Evolutionary conservation across 345 rosid species (phyloP).

Genomic region (Lumnitzera littorea): DNA sequence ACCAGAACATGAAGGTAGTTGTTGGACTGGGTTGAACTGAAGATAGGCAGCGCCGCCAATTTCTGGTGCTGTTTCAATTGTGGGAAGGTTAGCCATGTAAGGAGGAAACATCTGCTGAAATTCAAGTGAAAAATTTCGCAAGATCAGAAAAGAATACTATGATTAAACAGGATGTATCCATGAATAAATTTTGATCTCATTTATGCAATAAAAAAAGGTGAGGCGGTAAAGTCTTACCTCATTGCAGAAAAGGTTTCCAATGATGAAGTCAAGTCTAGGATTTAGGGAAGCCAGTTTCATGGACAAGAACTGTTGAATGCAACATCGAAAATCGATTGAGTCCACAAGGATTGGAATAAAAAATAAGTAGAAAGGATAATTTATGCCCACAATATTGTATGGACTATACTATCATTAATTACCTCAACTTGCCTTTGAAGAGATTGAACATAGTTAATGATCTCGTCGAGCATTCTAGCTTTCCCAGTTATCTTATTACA

Average conservation of each 20-base stretch:
- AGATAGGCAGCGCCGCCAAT: constrained; percentile 33
- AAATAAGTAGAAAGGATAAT: background rate
- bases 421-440: constrained; percentile 80
- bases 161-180: background rate
- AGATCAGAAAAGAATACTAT: background rate
- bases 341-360: background rate
- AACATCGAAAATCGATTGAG: background rate
- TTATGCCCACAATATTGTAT: background rate
- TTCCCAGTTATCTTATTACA: constrained; percentile 63
- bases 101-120: constrained; percentile 27
- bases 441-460: constrained; percentile 73
- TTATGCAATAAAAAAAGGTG: background rate
- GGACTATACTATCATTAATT: background rate
- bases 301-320: constrained; percentile 45
- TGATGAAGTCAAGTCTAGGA: constrained; percentile 44
- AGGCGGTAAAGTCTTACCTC: constrained; percentile 26
- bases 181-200: too few relatives aligned
- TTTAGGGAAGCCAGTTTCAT: constrained; percentile 58
- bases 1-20: constrained; percentile 33
- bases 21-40: constrained; percentile 45
- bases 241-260: constrained; percentile 38
- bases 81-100: constrained; percentile 23
- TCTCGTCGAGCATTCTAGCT: constrained; percentile 84
- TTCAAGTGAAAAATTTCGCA: background rate
- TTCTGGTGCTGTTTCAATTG: constrained; percentile 39